Evolutionary conservation across 1,284 basidiomycete genomes (phyloP).

Genomic region (Papiliotrema terrestris): DNA sequence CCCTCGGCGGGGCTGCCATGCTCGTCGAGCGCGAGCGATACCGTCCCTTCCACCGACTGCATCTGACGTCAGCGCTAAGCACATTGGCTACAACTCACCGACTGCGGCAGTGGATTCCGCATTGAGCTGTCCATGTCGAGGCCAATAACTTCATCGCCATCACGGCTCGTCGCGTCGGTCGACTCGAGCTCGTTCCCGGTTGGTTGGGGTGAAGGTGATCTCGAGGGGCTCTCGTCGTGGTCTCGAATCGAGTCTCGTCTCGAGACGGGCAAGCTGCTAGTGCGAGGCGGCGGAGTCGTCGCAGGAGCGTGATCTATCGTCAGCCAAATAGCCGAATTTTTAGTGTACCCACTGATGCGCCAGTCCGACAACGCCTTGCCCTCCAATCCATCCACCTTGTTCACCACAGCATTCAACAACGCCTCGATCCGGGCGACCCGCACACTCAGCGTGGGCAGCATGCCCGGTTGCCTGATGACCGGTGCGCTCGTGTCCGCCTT

Average conservation of each 20-base stretch:
- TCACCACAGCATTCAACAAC: slow-evolving; percentile 40
- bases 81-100: slow-evolving; percentile 14
- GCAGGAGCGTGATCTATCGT: slow-evolving; percentile 32
- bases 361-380: slow-evolving; percentile 34
- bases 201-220: neutral
- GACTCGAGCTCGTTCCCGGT: neutral
- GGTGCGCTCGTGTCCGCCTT: neutral
- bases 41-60: slow-evolving; percentile 9
- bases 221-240: neutral
- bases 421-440: slow-evolving; percentile 33
- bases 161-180: neutral
- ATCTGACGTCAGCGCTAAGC: neutral
- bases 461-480: slow-evolving; percentile 10
- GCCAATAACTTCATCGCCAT: slow-evolving; percentile 18
- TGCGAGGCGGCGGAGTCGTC: slow-evolving; percentile 23
- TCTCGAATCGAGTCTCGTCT: neutral
- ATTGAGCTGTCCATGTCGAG: slow-evolving; percentile 28
- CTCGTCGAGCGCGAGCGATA: slow-evolving; percentile 27
- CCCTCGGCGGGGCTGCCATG: slow-evolving; percentile 34
- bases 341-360: slow-evolving; percentile 41
- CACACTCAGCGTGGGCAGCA: slow-evolving; percentile 31
- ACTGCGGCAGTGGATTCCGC: slow-evolving; percentile 40
- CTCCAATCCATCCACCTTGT: slow-evolving; percentile 32
- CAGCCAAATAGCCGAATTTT: neutral
- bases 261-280: neutral